Evolutionary conservation across 164 flowering plant genomes (phyloP).

Genomic region (Nymphaea colorata): DNA sequence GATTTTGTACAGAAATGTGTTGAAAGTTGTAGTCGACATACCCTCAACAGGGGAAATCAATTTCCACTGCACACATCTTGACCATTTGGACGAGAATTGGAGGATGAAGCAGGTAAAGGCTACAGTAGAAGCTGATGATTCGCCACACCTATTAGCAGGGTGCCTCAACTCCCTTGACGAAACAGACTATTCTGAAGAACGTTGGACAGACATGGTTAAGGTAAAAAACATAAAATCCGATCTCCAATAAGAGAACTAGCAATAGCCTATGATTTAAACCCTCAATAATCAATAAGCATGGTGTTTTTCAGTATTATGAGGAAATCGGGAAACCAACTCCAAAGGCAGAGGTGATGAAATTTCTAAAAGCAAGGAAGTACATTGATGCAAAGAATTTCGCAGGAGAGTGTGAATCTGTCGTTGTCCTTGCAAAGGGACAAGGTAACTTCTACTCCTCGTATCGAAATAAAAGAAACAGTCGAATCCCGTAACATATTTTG

Average conservation of each 20-base stretch:
- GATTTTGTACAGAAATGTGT: constrained; percentile 51
- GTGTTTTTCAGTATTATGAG: constrained; percentile 58
- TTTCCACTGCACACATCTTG: constrained; percentile 81
- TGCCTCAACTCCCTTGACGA: constrained; percentile 83
- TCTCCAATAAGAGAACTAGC: not conserved
- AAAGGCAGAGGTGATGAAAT: constrained; percentile 71
- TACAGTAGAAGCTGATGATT: constrained; percentile 46
- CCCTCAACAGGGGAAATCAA: constrained; percentile 68
- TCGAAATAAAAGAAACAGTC: too few species aligned
- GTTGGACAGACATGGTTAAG: constrained; percentile 91
- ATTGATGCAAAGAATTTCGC: constrained; percentile 81
- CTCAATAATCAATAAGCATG: not conserved
- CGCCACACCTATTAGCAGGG: constrained; percentile 79
- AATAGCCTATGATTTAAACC: not conserved
- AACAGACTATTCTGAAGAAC: constrained; percentile 78
- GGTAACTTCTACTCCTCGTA: constrained; percentile 22
- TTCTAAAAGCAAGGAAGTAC: constrained; percentile 55
- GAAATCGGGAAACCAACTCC: constrained; percentile 94
- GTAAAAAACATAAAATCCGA: constrained; percentile 16
- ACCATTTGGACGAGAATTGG: constrained; percentile 92
- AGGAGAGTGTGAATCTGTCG: constrained; percentile 88
- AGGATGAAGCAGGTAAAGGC: constrained; percentile 90
- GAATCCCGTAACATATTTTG: too few species aligned
- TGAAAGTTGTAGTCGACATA: constrained; percentile 78
- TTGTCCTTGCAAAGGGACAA: constrained; percentile 95